Evolutionary conservation across 2,329 filamentous ascomycete species (phyloP).

Genomic region (Boeremia exigua): DNA sequence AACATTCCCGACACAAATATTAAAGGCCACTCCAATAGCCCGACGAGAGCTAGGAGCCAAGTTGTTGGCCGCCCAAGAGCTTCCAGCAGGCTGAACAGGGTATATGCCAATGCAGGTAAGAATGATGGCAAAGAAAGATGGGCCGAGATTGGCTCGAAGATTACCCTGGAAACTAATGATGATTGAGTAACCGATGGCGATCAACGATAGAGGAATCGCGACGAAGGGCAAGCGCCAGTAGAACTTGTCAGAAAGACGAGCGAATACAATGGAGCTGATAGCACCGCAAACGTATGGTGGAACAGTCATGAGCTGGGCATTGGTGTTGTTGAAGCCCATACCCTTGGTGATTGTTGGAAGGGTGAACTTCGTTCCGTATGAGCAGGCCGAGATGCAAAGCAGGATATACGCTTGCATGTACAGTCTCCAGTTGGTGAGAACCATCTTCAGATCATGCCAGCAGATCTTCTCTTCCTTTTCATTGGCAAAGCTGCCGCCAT

Average conservation of each 20-base stretch:
- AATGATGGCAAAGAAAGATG: conserved; percentile 55
- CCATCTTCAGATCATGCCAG: conserved; percentile 35
- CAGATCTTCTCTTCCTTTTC: conserved; percentile 26
- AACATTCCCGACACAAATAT: conserved; percentile 37
- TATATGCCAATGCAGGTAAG: conserved; percentile 52
- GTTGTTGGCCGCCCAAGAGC: conserved; percentile 42
- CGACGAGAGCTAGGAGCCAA: conserved; percentile 37
- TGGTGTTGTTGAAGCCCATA: conserved; percentile 39
- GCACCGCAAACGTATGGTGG: conserved; percentile 37
- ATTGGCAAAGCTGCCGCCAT: conserved; percentile 25
- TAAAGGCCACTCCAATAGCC: conserved; percentile 40
- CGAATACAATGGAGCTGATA: conserved; percentile 31
- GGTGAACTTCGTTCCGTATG: conserved; percentile 42
- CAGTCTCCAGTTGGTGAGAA: conserved; percentile 34
- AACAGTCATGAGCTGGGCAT: conserved; percentile 39
- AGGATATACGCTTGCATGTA: conserved; percentile 42
- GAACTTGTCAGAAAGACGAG: conserved; percentile 32
- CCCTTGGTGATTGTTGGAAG: conserved; percentile 35
- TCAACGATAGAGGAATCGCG: conserved; percentile 42
- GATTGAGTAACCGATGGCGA: conserved; percentile 33
- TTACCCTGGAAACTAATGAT: conserved; percentile 51
- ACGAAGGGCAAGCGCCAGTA: conserved; percentile 37
- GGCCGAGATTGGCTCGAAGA: conserved; percentile 49
- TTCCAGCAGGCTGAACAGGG: conserved; percentile 39
- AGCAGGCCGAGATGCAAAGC: conserved; percentile 33